Conservation (phyloP, 768 basidiomycete species). For the Hypsizygus marmoreus region DNA sequence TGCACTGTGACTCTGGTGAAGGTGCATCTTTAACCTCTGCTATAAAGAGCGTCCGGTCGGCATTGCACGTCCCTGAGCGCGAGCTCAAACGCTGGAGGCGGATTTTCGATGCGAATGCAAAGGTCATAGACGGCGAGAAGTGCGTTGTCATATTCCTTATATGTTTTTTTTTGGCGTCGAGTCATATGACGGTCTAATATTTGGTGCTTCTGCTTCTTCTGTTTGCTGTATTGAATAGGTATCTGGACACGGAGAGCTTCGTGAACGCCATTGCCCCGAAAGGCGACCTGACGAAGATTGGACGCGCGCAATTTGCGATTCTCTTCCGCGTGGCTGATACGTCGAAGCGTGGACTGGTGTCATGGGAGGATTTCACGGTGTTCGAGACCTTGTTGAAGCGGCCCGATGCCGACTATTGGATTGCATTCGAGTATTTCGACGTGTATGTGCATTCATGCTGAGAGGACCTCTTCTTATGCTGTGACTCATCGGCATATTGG, state of each 20-base stretch:
- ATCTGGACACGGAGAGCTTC: constrained; percentile 84
- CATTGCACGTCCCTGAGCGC: constrained; percentile 71
- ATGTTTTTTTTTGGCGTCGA: too few relatives aligned
- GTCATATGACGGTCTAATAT: too few relatives aligned
- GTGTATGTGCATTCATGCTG: too few relatives aligned
- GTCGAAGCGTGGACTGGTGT: constrained; percentile 72
- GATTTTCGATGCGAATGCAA: constrained; percentile 84
- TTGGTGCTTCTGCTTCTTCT: too few relatives aligned
- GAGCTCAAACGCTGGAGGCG: constrained; percentile 90
- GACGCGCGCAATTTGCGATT: constrained; percentile 84
- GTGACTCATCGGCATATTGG: constrained; percentile 15
- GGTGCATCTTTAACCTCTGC: constrained; percentile 53
- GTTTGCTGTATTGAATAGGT: constrained; percentile 49
- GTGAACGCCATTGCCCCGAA: constrained; percentile 93
- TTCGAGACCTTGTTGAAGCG: constrained; percentile 93
- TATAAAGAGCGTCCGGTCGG: constrained; percentile 66
- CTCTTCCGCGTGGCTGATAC: constrained; percentile 89
- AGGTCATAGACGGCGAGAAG: constrained; percentile 79
- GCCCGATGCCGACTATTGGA: constrained; percentile 96
- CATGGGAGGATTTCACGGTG: constrained; percentile 95
- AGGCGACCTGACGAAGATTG: constrained; percentile 83
- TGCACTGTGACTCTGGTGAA: constrained; percentile 56
- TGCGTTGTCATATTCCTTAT: constrained; percentile 55
- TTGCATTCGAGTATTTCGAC: constrained; percentile 95
- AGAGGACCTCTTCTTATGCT: too few relatives aligned